Conservation (phyloP, 768 basidiomycete species). For the Vishniacozyma victoriae region DNA sequence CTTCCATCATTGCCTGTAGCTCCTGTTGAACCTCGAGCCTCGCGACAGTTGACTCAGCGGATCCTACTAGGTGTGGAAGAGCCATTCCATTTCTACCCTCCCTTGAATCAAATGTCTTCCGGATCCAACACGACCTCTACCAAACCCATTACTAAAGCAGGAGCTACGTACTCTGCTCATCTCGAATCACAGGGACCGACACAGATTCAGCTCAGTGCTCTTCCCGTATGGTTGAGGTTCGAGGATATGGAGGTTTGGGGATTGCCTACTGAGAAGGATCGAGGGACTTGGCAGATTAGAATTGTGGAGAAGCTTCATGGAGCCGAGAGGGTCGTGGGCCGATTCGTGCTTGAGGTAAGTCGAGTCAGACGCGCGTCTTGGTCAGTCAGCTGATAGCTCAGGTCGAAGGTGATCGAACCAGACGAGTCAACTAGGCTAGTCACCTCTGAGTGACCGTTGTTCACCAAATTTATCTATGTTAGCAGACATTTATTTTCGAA, state of each 20-base stretch:
- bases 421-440: too few relatives aligned
- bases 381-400: not conserved
- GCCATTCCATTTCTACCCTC: conserved; percentile 35
- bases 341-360: conserved; percentile 33
- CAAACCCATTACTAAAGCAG: too few relatives aligned
- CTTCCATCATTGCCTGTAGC: too few relatives aligned
- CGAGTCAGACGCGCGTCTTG: not conserved
- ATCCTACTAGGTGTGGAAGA: conserved; percentile 33
- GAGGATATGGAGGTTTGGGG: conserved; percentile 44
- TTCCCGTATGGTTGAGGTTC: conserved; percentile 42
- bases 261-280: conserved; percentile 28
- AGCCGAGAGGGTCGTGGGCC: conserved; percentile 22
- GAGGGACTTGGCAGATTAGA: conserved; percentile 26
- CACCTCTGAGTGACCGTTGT: too few relatives aligned
- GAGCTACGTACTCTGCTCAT: too few relatives aligned
- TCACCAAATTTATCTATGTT: too few relatives aligned
- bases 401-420: too few relatives aligned
- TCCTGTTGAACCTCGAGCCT: too few relatives aligned
- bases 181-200: too few relatives aligned
- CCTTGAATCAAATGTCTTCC: too few relatives aligned
- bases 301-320: conserved; percentile 23
- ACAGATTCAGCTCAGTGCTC: conserved; percentile 3
- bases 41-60: too few relatives aligned
- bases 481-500: too few relatives aligned
- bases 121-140: conserved; percentile 12